A percentile compares a stretch with the other conserved stretches of the same genome.
phyloP scores from a whole-genome alignment of 1,284 basidiomycete species.

The Tilletia walkeri region DNA sequence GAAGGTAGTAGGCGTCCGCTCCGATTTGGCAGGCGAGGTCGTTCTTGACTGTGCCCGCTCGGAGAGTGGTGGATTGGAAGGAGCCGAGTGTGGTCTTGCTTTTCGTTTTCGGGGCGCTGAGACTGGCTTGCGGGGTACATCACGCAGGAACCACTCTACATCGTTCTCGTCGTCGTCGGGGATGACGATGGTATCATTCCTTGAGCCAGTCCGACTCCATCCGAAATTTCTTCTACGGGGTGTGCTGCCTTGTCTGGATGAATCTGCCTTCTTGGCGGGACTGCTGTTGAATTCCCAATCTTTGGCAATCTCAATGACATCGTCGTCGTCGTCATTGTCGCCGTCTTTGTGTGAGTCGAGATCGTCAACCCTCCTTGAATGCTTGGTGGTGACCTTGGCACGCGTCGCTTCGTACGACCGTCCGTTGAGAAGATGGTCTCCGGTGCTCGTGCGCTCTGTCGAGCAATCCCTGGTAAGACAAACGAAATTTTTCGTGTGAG shows the following conservation, averaged over 20 bases:
- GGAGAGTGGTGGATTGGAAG: too few relatives aligned
- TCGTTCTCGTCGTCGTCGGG: slow-evolving; percentile 8
- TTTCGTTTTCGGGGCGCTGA: not conserved
- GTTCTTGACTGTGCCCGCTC: too few relatives aligned
- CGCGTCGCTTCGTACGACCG: slow-evolving; percentile 6
- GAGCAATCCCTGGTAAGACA: not conserved
- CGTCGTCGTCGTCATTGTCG: slow-evolving; percentile 2
- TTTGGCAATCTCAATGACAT: not conserved
- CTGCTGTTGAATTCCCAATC: too few relatives aligned
- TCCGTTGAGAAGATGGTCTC: slow-evolving; percentile 11
- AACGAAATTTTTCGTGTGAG: too few relatives aligned
- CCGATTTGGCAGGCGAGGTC: not conserved
- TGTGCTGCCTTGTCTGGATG: not conserved
- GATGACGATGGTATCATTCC: not conserved
- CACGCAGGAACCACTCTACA: not conserved
- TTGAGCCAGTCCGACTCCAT: slow-evolving; percentile 12
- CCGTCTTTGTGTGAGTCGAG: not conserved
- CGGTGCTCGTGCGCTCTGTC: not conserved
- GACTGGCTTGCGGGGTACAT: not conserved
- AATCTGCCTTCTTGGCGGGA: too few relatives aligned
- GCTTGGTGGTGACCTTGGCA: not conserved
- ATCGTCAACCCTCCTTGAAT: not conserved
- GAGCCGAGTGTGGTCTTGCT: too few relatives aligned
- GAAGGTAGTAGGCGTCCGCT: not conserved
- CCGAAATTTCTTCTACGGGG: slow-evolving; percentile 1